Percentiles rank a stretch among this genome's conserved stretches.
Conservation (phyloP, 169 alveolate genomes). For the Babesia ovis region DNA sequence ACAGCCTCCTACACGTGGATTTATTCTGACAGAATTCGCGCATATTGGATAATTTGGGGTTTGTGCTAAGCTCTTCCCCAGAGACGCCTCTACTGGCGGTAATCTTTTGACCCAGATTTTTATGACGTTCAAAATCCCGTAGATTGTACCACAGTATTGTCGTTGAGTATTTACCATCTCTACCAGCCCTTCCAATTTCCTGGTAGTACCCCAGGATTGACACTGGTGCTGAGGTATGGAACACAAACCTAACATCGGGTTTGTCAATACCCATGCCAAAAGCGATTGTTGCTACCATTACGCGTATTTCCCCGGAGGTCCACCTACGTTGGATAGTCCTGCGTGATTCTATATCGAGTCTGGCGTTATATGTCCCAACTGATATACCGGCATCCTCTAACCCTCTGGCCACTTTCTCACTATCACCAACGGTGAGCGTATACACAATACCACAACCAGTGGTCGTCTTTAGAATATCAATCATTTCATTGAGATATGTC, state of each 20-base stretch:
- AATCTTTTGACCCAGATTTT: constrained; percentile 40
- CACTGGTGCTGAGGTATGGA: constrained; percentile 95
- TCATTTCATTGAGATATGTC: constrained; percentile 65
- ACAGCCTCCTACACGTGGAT: constrained; percentile 48
- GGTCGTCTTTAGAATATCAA: constrained; percentile 48
- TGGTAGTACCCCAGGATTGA: constrained; percentile 92
- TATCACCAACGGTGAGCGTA: constrained; percentile 91
- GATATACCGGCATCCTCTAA: constrained; percentile 79
- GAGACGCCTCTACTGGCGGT: neutral
- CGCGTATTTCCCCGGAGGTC: constrained; percentile 89
- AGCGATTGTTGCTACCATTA: constrained; percentile 98
- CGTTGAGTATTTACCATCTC: constrained; percentile 90
- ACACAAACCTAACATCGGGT: constrained; percentile 93
- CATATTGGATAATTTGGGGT: constrained; percentile 28
- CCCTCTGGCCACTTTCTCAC: constrained; percentile 89
- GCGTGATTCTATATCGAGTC: constrained; percentile 77
- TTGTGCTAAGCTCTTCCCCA: constrained; percentile 9
- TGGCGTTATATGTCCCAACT: constrained; percentile 85
- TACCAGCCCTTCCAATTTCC: constrained; percentile 99
- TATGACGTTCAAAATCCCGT: constrained; percentile 74
- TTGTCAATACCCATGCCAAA: constrained; percentile 99
- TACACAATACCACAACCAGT: constrained; percentile 85
- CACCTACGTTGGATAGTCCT: constrained; percentile 84
- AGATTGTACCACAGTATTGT: constrained; percentile 77
- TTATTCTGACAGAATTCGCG: constrained; percentile 62